Percentiles rank a stretch among this genome's conserved stretches.
These are phyloP conservation scores for Phialophora chinensis DNA, from an alignment of 2,329 filamentous ascomycete species.

Conservation along the genomic window DNA sequence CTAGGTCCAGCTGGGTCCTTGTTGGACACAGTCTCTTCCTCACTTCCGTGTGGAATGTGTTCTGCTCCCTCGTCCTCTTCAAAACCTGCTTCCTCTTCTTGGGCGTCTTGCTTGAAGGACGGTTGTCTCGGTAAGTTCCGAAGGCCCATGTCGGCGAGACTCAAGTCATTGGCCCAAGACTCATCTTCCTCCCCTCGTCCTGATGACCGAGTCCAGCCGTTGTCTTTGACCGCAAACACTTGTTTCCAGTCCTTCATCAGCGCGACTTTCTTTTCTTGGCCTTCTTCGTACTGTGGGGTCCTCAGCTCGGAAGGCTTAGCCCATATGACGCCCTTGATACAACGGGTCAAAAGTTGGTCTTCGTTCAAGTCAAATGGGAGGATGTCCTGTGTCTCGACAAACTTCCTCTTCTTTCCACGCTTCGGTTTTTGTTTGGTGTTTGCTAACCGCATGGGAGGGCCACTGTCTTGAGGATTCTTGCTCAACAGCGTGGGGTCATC, in stretches of 20 bases:
- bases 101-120: conserved; percentile 18
- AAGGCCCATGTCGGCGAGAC: conserved; percentile 40
- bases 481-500: conserved; percentile 48
- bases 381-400: conserved; percentile 33
- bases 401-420: conserved; percentile 40
- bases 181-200: conserved; percentile 30
- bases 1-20: background rate
- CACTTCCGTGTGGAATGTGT: conserved; percentile 17
- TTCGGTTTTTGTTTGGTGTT: conserved; percentile 21
- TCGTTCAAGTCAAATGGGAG: conserved; percentile 27
- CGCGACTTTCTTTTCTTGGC: conserved; percentile 51
- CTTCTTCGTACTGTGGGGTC: conserved; percentile 47
- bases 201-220: conserved; percentile 27
- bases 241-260: conserved; percentile 55
- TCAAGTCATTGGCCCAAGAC: conserved; percentile 40
- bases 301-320: conserved; percentile 41
- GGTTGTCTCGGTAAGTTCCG: conserved; percentile 26
- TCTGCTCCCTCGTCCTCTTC: conserved; percentile 27
- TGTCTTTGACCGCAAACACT: conserved; percentile 43
- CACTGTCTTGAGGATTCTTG: conserved; percentile 30
- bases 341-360: conserved; percentile 37
- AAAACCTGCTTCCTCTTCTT: conserved; percentile 14
- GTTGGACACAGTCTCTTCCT: background rate
- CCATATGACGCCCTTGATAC: conserved; percentile 51
- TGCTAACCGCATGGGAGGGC: conserved; percentile 6